Base-by-base conservation (phyloP, 352 stramenopile genomes). In the Phytophthora chlamydospora region DNA sequence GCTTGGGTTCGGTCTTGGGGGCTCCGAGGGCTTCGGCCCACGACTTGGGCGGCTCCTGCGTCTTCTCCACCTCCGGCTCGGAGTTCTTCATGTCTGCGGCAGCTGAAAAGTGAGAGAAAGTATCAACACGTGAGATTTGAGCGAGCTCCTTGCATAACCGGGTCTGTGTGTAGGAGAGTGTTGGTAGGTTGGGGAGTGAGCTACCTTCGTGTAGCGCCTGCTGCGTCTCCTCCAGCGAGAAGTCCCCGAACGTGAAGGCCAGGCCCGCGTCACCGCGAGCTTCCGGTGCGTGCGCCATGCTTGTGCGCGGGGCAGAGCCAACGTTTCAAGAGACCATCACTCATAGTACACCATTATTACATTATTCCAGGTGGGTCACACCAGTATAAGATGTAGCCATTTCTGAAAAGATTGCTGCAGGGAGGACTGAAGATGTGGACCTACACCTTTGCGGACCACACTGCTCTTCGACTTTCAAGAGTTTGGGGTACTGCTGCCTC, bases 171-270 rank as follows among this genome's bases (percentile, higher is more conserved):
- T 17, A 9, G 4, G 11, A 38, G 40, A 52, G n/a, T 51, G 43
- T 56, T 46, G 54, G 36, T 49, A 19, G 53, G 5, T n/a, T 24
- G 24, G 24, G 24, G 24, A 29, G 24, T 29, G 24, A 29, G 24
- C 2, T 63, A 89, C 80, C 76, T 59, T 80, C 59, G 36, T 78
- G 62, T 27, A 88, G 54, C 45, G 71, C 69, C 12, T 70, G 57
- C 43, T 80, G 58, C 13, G 76, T 87, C 50, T 94, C 85, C 62
- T 90, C 85, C 8, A 77, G 24, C 14, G 85, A 89, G 34, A 95
- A 95, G 54, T 95, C 85, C 33, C 85, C 85, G 50, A 94, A 94
- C 44, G 68, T 88, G 68, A 93, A 85, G 31, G 78, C 56, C 40
- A 76, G 41, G 27, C 53, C 55, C 16, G 49, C 53, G 63, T 53